Conservation (phyloP, 1,139 yeast species). For the Suhomyces chickasaworum region DNA sequence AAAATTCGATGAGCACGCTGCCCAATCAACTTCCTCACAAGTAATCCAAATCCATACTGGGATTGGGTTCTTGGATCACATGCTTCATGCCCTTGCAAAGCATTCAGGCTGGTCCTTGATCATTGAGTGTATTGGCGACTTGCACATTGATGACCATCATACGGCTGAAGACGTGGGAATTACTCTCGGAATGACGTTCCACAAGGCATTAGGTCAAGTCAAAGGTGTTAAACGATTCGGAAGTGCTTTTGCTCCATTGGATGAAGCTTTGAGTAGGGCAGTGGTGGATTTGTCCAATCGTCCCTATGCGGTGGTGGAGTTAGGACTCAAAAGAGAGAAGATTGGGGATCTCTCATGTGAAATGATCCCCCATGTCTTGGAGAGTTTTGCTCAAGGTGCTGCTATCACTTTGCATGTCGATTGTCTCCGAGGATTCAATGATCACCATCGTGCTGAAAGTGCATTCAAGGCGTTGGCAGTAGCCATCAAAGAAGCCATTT, state of each 20-base stretch:
- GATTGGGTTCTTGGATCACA: slow-evolving; percentile 92
- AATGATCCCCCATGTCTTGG: slow-evolving; percentile 95
- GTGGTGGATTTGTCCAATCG: slow-evolving; percentile 92
- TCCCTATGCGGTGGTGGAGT: slow-evolving; percentile 86
- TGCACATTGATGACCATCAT: slow-evolving; percentile 96
- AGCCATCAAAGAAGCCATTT: slow-evolving; percentile 84
- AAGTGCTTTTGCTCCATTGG: slow-evolving; percentile 92
- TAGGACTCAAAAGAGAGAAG: slow-evolving; percentile 88
- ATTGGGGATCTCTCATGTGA: slow-evolving; percentile 91
- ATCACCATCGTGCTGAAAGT: slow-evolving; percentile 93
- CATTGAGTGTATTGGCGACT: slow-evolving; percentile 88
- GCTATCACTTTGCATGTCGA: slow-evolving; percentile 91
- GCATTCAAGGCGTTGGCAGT: slow-evolving; percentile 96
- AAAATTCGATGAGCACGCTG: slow-evolving; percentile 53
- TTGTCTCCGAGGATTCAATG: slow-evolving; percentile 88
- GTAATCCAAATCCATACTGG: slow-evolving; percentile 84
- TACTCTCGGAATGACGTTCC: slow-evolving; percentile 86
- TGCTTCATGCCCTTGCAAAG: slow-evolving; percentile 95
- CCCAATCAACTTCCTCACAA: slow-evolving; percentile 66
- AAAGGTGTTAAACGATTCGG: slow-evolving; percentile 94
- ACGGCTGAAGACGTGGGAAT: slow-evolving; percentile 95
- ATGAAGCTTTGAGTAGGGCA: slow-evolving; percentile 92
- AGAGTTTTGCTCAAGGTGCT: slow-evolving; percentile 92
- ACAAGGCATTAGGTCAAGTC: slow-evolving; percentile 84
- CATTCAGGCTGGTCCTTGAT: slow-evolving; percentile 95